Evolutionary conservation across 768 basidiomycete species (phyloP), one percentile per base, ranked within the genome.

Genomic region (Steccherinum ochraceum): DNA sequence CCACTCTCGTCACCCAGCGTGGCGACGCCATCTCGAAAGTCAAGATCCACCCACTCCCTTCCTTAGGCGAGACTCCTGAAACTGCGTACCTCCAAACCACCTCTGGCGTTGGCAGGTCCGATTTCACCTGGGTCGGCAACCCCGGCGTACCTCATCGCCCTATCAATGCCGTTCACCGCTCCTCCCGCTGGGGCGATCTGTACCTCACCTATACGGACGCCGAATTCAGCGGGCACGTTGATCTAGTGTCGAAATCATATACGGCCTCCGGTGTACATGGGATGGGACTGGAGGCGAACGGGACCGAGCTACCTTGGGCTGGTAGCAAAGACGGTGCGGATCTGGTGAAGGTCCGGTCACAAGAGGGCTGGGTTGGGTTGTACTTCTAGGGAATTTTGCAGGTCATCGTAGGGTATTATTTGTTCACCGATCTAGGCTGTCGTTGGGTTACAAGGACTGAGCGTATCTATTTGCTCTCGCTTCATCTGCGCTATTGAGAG

Each of bases 171-270:
- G 61, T 57, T 18, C 82, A 83, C 57, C 64, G 69, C 45, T 77
- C 78, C 4, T 68, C 76, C 13, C 65, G 67, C 56, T 77, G 74
- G 52, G 80, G 72, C 4, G 77, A 81, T 48, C 61, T 82, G 61
- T 77, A 80, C 64, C 64, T 84, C 45, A 79, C 71, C 2, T 83
- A 83, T 62, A 67, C 67, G 50, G 65, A 78, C 24, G 69, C 80
- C 12, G 68, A 72, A 43, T 79, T 75, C 64, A 72, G 64, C 55
- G 81, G 81, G 4, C 69, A 67, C 40, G 63, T 81, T 44, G 62
- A 72, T 24, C 51, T 83, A 25, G 54, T 67, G 4, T 71, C 78
- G 21, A 71, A 65, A 44, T 76, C 75, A 49, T 64, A 47, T 51
- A 52, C 56, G 4, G 48, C 57, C 3, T 44, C 35, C 12, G 61